Base-by-base conservation (phyloP, 768 basidiomycete species). In the Botryobasidium botryosum region DNA sequence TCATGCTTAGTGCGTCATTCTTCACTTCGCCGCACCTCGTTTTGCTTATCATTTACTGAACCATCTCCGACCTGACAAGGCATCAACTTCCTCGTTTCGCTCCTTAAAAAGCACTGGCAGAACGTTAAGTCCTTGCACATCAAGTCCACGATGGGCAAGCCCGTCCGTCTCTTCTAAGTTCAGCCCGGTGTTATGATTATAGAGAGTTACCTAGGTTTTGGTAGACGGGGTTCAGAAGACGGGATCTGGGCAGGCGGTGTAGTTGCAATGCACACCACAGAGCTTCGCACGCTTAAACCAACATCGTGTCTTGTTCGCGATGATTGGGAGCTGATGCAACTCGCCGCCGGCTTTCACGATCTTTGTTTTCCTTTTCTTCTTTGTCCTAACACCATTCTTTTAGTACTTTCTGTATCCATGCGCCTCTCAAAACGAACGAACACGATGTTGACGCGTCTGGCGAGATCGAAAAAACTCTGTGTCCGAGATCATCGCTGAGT, bases 91-190 rank as follows among this genome's bases (percentile, higher is more conserved):
- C 75, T 99, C 57, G 88, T 99, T 59, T 97, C 94, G 17, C 68
- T 99, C 50, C 77, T 99, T 62, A 97, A 97, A 77, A 99, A 99
- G 76, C 85, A 92, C 70, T 87, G 90, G 90, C 94, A 97, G 66
- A 99, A 97, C 68, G 81, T 97, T 70, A 90, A 88, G 70, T 92
- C 88, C 43, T 71, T 97, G 52, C 88, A 96, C 73, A 79, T 99
- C 72, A 99, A 99, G 74, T 77, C 79, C 58, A 90, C 92, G 59
- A 99, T 97, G 94, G 92, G 92, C 72, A 94, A 92, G 68, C 87
- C 91, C 50, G 67, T 91, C 57, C 87, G 92, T 48, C 70, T 97
- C 52, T 97, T 80, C 79, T 96, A 71, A 71, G 52, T 43, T 44
- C 10, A 15, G 25, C 15, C 20, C 43, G 52, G n/a, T 28, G 17